Evolutionary conservation across 2,329 filamentous ascomycete species (phyloP).

Genomic region (Amauroascus verrucosus): DNA sequence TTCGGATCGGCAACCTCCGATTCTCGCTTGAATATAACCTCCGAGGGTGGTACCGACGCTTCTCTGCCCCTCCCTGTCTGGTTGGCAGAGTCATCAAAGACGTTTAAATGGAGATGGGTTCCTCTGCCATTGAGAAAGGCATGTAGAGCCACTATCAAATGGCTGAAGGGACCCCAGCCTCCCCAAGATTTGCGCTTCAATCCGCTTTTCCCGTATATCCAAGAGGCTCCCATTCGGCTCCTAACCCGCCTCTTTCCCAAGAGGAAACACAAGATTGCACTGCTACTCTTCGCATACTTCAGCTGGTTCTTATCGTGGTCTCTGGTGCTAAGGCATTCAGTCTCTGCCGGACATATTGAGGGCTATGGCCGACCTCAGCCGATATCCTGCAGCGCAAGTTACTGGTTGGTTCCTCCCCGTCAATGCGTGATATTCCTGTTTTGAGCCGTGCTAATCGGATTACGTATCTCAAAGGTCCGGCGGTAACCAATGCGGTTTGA

Average conservation of each 20-base stretch:
- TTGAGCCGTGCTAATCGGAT: background rate
- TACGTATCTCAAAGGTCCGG: constrained; percentile 24
- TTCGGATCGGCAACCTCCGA: constrained; percentile 28
- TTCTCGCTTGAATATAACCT: constrained; percentile 14
- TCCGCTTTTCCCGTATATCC: constrained; percentile 38
- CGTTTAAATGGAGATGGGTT: constrained; percentile 41
- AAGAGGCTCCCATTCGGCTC: constrained; percentile 37
- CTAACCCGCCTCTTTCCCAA: constrained; percentile 39
- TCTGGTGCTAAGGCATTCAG: constrained; percentile 36
- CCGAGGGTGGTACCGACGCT: background rate
- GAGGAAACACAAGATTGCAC: constrained; percentile 35
- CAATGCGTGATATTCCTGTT: too few species aligned
- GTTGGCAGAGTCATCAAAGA: constrained; percentile 39
- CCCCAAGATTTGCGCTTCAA: constrained; percentile 37
- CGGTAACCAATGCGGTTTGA: constrained; percentile 43
- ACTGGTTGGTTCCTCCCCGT: constrained; percentile 30
- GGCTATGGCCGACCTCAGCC: constrained; percentile 39
- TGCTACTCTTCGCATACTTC: constrained; percentile 36
- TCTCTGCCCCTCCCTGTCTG: constrained; percentile 36
- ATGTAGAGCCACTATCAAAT: constrained; percentile 34
- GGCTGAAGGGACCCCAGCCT: constrained; percentile 41
- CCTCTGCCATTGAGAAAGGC: constrained; percentile 38
- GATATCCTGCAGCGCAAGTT: constrained; percentile 38
- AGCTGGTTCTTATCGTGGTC: constrained; percentile 41
- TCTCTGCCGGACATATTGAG: constrained; percentile 39